Percentiles rank a stretch among this genome's conserved stretches.
These are phyloP conservation scores for Amphichorda felina DNA, from an alignment of 2,329 filamentous ascomycete species.

Conservation along the genomic window DNA sequence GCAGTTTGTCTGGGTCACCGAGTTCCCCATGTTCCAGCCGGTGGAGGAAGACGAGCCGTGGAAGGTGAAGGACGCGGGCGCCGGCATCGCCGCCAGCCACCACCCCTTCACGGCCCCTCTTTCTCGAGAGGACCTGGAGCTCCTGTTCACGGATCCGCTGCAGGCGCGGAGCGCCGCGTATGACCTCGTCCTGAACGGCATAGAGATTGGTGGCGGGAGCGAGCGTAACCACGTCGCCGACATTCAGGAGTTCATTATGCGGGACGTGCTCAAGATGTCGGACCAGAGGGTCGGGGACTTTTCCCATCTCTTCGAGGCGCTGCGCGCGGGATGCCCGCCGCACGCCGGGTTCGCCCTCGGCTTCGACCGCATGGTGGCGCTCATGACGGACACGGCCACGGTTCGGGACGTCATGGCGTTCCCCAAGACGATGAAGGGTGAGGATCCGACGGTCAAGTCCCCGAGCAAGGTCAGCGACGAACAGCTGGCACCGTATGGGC, in stretches of 20 bases:
- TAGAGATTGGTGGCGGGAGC: constrained; percentile 88
- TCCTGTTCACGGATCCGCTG: constrained; percentile 61
- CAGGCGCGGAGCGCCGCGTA: constrained; percentile 77
- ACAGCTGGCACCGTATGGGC: constrained; percentile 32
- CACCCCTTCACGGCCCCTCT: constrained; percentile 93
- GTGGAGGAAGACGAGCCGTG: constrained; percentile 52
- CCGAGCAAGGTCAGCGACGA: constrained; percentile 57
- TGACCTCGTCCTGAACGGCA: constrained; percentile 89
- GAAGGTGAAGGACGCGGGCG: constrained; percentile 54
- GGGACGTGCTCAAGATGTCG: constrained; percentile 70
- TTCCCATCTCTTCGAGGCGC: constrained; percentile 68
- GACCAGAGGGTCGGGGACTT: constrained; percentile 67
- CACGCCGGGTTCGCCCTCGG: constrained; percentile 90
- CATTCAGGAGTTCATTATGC: constrained; percentile 77
- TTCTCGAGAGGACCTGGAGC: constrained; percentile 56
- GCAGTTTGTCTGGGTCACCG: constrained; percentile 73
- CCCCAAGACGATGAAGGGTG: constrained; percentile 83
- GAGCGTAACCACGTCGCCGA: constrained; percentile 78
- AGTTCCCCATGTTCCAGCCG: constrained; percentile 88
- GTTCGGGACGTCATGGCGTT: constrained; percentile 94
- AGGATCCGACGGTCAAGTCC: constrained; percentile 72
- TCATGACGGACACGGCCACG: constrained; percentile 65
- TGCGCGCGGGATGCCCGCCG: constrained; percentile 80
- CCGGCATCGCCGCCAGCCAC: constrained; percentile 79
- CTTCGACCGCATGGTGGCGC: constrained; percentile 74